phyloP scores from a whole-genome alignment of 1,284 basidiomycete genomes.

The Sanghuangporus weigelae region DNA sequence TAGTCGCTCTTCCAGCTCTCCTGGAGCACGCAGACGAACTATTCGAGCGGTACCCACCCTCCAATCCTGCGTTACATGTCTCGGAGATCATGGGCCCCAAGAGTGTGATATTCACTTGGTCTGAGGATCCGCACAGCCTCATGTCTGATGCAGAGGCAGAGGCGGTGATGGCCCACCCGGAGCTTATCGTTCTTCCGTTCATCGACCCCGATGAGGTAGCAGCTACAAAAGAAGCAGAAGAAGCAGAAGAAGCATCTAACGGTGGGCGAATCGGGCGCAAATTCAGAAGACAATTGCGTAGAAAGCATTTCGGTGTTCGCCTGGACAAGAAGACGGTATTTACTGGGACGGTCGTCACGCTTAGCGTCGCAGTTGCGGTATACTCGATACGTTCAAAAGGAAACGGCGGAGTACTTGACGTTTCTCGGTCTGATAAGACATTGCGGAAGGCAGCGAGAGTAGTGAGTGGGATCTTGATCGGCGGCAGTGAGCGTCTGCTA shows the following conservation, averaged over 20 bases:
- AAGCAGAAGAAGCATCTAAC: conserved; percentile 20
- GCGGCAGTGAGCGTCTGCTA: conserved; percentile 4
- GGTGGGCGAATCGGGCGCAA: conserved; percentile 18
- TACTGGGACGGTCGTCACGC: conserved; percentile 56
- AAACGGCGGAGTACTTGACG: conserved; percentile 9
- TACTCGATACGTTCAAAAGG: conserved; percentile 38
- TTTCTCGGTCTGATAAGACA: conserved; percentile 2
- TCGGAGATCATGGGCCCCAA: conserved; percentile 66
- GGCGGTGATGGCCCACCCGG: conserved; percentile 48
- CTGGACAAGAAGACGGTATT: conserved; percentile 45
- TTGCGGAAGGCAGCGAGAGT: conserved; percentile 1
- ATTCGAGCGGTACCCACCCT: conserved; percentile 38
- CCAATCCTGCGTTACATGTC: conserved; percentile 42
- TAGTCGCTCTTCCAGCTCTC: conserved; percentile 30
- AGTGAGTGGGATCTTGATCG: conserved; percentile 7
- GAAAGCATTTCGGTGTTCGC: conserved; percentile 26
- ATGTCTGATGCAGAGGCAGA: conserved; percentile 56
- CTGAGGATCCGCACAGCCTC: conserved; percentile 33
- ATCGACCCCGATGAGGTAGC: conserved; percentile 33
- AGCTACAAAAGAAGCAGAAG: conserved; percentile 23
- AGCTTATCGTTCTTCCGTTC: conserved; percentile 47
- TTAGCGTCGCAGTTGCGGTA: conserved; percentile 63
- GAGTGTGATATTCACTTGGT: conserved; percentile 57
- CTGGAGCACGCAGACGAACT: conserved; percentile 42
- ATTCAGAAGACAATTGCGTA: conserved; percentile 24